phyloP scores from a whole-genome alignment of 2,329 filamentous ascomycete genomes.

The Phialemonium atrogriseum region DNA sequence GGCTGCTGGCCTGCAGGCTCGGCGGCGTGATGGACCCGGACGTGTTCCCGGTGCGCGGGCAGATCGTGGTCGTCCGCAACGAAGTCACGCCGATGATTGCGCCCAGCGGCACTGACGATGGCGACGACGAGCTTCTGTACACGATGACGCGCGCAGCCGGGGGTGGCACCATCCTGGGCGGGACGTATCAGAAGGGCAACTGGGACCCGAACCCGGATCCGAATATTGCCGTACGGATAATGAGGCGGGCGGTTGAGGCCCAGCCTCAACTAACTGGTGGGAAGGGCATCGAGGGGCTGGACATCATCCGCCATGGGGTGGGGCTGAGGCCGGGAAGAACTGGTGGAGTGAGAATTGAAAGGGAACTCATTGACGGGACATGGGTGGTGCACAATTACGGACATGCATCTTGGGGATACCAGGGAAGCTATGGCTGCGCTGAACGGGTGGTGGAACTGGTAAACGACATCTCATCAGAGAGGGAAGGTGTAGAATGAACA shows the following conservation, averaged over 20 bases:
- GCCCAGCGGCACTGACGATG: constrained; percentile 66
- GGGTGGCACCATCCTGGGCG: constrained; percentile 83
- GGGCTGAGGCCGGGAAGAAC: constrained; percentile 69
- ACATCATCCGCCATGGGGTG: constrained; percentile 73
- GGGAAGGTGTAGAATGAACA: background rate
- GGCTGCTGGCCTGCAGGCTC: constrained; percentile 64
- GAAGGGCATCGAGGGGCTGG: constrained; percentile 63
- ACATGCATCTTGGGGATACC: constrained; percentile 71
- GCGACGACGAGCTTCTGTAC: constrained; percentile 64
- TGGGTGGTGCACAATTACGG: constrained; percentile 77
- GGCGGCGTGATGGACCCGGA: constrained; percentile 72
- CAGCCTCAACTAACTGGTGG: constrained; percentile 57
- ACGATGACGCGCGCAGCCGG: constrained; percentile 71
- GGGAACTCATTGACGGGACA: constrained; percentile 54
- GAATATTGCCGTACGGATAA: constrained; percentile 73
- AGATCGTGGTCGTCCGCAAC: constrained; percentile 78
- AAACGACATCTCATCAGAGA: constrained; percentile 40
- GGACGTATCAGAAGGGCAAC: constrained; percentile 69
- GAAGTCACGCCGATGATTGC: constrained; percentile 62
- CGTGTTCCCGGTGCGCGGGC: constrained; percentile 71
- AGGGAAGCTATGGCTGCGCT: constrained; percentile 62
- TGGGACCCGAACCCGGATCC: constrained; percentile 76
- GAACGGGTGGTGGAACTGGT: constrained; percentile 59
- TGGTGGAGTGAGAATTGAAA: constrained; percentile 69
- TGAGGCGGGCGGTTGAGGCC: constrained; percentile 63